Evolutionary conservation across 2,329 filamentous ascomycete genomes (phyloP), one percentile per base, ranked within the genome.

Genomic region (Amauroascus verrucosus): DNA sequence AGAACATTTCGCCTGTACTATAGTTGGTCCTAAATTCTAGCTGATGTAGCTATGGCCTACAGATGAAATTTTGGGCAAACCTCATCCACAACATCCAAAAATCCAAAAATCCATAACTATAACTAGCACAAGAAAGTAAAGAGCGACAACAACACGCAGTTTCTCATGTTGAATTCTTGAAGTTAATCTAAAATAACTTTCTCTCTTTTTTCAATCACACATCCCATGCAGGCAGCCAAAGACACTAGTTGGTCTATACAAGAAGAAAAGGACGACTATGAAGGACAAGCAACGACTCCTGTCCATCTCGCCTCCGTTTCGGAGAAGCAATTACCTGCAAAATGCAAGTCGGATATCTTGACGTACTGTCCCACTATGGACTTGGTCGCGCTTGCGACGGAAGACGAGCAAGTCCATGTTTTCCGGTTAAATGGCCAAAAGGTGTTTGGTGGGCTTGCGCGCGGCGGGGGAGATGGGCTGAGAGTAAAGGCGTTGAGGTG

Each of bases 311-410:
- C 65, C 6, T 61, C 66, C 14, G 66, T 72, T 44, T 67, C 65
- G 40, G 70, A 71, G 57, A 71, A 72, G 59, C 65, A 63, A 48
- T 61, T 72, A 37, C 62, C 67, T 30, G 62, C 65, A 61, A 71
- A 68, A 68, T 71, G 69, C 61, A 73, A 73, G 59, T 57, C 66
- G 48, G 63, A 61, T 55, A 62, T 85, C 48, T 75, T 91, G 32
- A 77, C 83, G 24, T 88, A 86, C 68, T 95, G 88, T 68, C 88
- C 90, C 14, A 85, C 83, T 7, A 86, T 95, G 73, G 88, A 96
- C 69, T 76, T 97, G 44, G 76, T 89, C 11, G 85, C 86, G 11
- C 74, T 88, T 11, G 83, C 84, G 13, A 80, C 77, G n/a, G 75
- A 77, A 14, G 79, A 82, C 56, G 81, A 81, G 47, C 81, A 82